Conservation (phyloP, 306 rosid species). For the Quercus wislizeni region DNA sequence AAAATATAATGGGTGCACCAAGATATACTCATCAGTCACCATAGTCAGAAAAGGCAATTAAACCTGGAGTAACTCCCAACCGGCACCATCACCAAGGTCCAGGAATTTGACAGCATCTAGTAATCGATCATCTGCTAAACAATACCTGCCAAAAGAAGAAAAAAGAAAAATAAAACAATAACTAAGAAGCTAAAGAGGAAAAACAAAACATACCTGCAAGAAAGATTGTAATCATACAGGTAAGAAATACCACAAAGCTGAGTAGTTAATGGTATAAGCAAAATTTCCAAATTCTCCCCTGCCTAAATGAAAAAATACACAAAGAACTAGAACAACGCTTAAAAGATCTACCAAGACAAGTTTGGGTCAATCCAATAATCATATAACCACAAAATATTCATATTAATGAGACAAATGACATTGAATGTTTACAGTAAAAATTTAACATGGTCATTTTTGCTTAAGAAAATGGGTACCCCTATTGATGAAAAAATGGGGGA, state of each 20-base stretch:
- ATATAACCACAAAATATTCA: background rate
- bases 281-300: background rate
- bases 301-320: background rate
- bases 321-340: background rate
- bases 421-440: background rate
- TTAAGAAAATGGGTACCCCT: background rate
- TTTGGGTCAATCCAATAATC: background rate
- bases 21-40: background rate
- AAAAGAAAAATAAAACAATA: background rate
- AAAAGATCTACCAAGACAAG: background rate
- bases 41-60: background rate
- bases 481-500: no score
- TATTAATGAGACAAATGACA: background rate
- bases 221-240: background rate
- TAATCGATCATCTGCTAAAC: constrained; percentile 74
- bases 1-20: background rate
- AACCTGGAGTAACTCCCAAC: constrained; percentile 98
- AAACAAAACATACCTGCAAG: background rate
- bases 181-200: background rate
- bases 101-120: constrained; percentile 65
- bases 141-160: constrained; percentile 51
- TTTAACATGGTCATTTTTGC: background rate
- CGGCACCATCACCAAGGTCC: constrained; percentile 82
- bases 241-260: background rate
- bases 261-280: background rate